Evolutionary conservation across 495 filamentous ascomycete genomes (phyloP), one percentile per base, ranked within the genome.

Genomic region (Haplographium delicatum): DNA sequence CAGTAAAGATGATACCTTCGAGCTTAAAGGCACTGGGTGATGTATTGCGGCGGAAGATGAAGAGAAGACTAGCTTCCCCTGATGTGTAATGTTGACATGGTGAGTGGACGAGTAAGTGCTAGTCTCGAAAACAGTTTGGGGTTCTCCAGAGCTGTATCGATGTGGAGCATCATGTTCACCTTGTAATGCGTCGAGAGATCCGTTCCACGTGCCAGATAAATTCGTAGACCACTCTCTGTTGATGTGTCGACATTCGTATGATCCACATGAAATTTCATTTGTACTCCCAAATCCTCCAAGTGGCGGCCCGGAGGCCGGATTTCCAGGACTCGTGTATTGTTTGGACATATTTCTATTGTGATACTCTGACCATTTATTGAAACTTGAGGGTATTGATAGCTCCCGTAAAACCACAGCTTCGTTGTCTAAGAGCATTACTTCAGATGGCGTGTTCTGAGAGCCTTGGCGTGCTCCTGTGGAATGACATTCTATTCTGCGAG

Each of bases 401-500:
- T n/a, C n/a, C n/a, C n/a, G n/a, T n/a, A n/a, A n/a, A n/a, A 19
- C 3, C 20, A 10, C 10, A 34, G 18, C 31, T 22, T 53, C 47
- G 15, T 48, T 23, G 25, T 57, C 60, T 0, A 62, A 50, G n/a
- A 62, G 50, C 60, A 62, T 59, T 1, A 62, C 28, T 37, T 59
- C 56, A 13, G 60, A 57, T 5, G 56, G 54, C 28, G 18, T 15
- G 10, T 41, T 51, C 11, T 16, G 42, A 5, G 50, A 40, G 34
- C 16, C 25, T 15, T 9, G 18, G 45, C 6, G 4, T 22, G 13
- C 8, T 1, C 22, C 19, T 16, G 44, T 44, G 5, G 37, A 44
- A 27, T 39, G 45, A 25, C 25, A 19, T n/a, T 23, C 30, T 15
- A 13, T 34, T 33, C 31, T 44, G 20, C 31, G 47, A 25, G 26